Conservation (phyloP, 805 yeast genomes). For the Sporopachydermia lactativora region DNA sequence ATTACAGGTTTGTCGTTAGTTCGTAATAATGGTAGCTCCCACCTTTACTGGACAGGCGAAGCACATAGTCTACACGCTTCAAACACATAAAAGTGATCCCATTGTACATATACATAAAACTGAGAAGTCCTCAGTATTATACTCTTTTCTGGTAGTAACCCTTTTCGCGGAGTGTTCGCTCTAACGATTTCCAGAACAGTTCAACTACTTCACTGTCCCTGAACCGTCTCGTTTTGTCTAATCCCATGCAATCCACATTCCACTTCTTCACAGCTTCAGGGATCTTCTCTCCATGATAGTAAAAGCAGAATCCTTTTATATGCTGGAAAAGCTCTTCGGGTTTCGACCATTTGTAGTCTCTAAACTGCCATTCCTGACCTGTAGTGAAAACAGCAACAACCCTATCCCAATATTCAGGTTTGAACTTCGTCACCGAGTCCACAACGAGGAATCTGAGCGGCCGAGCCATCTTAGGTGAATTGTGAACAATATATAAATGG, state of each 20-base stretch:
- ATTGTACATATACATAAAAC: no score
- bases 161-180: slow-evolving; percentile 50
- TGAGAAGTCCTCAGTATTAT: no score
- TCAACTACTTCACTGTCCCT: slow-evolving; percentile 80
- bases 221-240: slow-evolving; percentile 76
- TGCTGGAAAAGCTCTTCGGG: slow-evolving; percentile 74
- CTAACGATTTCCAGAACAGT: slow-evolving; percentile 74
- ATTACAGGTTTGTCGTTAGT: no score
- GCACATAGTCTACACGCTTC: no score
- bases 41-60: no score
- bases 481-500: slow-evolving; percentile 36
- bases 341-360: slow-evolving; percentile 67
- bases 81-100: no score
- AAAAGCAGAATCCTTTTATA: slow-evolving; percentile 69
- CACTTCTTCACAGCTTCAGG: slow-evolving; percentile 70
- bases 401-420: slow-evolving; percentile 96
- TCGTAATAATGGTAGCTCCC: no score
- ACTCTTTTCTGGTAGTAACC: slow-evolving; percentile 32
- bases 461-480: slow-evolving; percentile 42
- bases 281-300: slow-evolving; percentile 63
- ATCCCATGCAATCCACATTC: slow-evolving; percentile 70
- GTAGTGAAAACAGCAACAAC: slow-evolving; percentile 93
- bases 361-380: slow-evolving; percentile 96
- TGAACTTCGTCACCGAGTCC: slow-evolving; percentile 75
- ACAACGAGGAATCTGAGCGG: slow-evolving; percentile 59